phyloP scores from a whole-genome alignment of 129 eudicot genomes.

The Deinandra increscens region DNA sequence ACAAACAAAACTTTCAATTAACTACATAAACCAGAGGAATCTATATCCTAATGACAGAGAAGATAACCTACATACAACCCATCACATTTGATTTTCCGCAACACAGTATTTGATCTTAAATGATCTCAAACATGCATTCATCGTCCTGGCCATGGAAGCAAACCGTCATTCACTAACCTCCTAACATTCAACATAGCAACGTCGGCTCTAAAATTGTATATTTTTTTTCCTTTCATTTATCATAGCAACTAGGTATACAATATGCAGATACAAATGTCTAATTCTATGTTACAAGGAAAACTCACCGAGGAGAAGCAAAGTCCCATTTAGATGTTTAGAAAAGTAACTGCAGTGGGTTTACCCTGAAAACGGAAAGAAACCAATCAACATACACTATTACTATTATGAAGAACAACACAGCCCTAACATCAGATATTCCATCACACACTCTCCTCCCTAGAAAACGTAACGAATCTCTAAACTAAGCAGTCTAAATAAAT shows the following conservation, averaged over 20 bases:
- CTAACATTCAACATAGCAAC: neutral
- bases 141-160: neutral
- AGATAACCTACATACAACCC: neutral
- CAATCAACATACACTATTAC: conserved; percentile 4
- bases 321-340: conserved; percentile 44
- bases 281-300: neutral
- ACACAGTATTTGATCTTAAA: neutral
- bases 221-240: neutral
- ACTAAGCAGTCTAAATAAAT: neutral
- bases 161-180: neutral
- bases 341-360: conserved; percentile 14
- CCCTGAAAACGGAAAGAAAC: conserved; percentile 11
- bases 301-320: conserved; percentile 57
- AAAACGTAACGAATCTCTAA: neutral
- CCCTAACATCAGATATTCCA: neutral
- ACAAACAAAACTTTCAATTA: neutral
- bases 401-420: neutral
- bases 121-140: conserved; percentile 1
- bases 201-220: neutral
- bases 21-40: neutral
- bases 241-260: neutral
- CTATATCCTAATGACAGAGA: neutral
- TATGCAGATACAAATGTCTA: neutral
- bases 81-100: conserved; percentile 2
- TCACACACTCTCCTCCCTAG: neutral